Conservation (phyloP, 2,329 filamentous ascomycete genomes). For the Cadophora sp. region DNA sequence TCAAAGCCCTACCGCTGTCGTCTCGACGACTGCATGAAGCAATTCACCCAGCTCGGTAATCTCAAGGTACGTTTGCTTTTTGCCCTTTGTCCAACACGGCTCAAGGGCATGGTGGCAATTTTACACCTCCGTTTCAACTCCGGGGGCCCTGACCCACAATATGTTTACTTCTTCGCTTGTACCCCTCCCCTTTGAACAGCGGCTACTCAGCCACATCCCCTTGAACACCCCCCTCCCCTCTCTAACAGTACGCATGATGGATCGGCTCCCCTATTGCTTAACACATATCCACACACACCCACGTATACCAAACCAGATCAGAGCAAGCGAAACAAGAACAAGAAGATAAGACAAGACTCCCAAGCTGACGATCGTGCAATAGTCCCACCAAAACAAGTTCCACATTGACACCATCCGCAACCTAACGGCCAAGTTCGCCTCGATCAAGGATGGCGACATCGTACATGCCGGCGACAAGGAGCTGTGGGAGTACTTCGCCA, state of each 20-base stretch:
- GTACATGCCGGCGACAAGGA: slow-evolving; percentile 75
- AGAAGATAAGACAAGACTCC: too few relatives aligned
- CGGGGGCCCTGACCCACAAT: slow-evolving; percentile 14
- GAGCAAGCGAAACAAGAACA: neutral
- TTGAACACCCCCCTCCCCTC: neutral
- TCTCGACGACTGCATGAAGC: slow-evolving; percentile 83
- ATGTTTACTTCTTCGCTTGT: slow-evolving; percentile 24
- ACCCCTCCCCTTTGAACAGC: slow-evolving; percentile 17
- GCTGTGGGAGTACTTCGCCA: slow-evolving; percentile 83
- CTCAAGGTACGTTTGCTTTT: slow-evolving; percentile 69
- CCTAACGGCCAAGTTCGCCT: slow-evolving; percentile 74
- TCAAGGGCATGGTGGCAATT: slow-evolving; percentile 6
- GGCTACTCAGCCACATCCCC: slow-evolving; percentile 24
- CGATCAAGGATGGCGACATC: slow-evolving; percentile 63
- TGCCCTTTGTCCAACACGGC: too few relatives aligned
- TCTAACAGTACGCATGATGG: neutral
- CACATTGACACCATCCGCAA: slow-evolving; percentile 76
- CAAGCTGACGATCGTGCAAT: slow-evolving; percentile 27
- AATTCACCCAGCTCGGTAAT: slow-evolving; percentile 90
- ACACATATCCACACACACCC: neutral
- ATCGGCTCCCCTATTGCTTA: neutral
- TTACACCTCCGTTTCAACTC: slow-evolving; percentile 33
- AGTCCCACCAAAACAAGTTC: slow-evolving; percentile 95
- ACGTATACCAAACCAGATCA: neutral
- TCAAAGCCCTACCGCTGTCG: slow-evolving; percentile 82